These are phyloP conservation scores for Auricularia cornea DNA, from an alignment of 768 basidiomycete species.

Conservation along the genomic window DNA sequence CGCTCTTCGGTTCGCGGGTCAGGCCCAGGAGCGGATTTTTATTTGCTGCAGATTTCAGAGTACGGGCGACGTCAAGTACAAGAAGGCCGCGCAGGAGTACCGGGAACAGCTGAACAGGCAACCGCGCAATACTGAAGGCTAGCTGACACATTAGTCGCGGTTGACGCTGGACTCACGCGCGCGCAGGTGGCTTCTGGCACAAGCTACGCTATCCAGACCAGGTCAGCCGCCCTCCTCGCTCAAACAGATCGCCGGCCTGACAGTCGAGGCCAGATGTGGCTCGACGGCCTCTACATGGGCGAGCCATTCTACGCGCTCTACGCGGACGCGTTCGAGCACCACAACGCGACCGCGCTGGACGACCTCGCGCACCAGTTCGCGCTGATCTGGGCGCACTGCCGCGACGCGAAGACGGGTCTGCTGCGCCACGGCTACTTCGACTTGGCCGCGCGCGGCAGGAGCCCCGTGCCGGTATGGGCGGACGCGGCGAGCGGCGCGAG, in stretches of 20 bases:
- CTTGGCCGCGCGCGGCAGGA: conserved; percentile 22
- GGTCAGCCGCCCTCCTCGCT: too few relatives aligned
- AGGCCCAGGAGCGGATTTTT: background rate
- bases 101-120: conserved; percentile 32
- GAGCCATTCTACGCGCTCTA: conserved; percentile 38
- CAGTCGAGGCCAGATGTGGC: conserved; percentile 18
- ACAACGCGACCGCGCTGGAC: conserved; percentile 31
- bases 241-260: too few relatives aligned
- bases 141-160: conserved; percentile 39
- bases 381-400: conserved; percentile 37
- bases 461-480: conserved; percentile 29
- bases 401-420: conserved; percentile 32
- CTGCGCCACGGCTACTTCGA: conserved; percentile 45
- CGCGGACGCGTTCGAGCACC: conserved; percentile 27
- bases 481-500: conserved; percentile 37
- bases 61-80: conserved; percentile 32
- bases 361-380: conserved; percentile 35
- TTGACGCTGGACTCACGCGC: conserved; percentile 23
- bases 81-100: conserved; percentile 33
- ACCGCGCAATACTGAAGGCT: conserved; percentile 37
- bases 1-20: conserved; percentile 6
- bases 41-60: conserved; percentile 22
- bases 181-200: background rate
- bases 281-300: conserved; percentile 41
- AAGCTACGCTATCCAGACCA: background rate